Percentiles rank a stretch among this genome's conserved stretches.
phyloP scores from a whole-genome alignment of 1,139 yeast species.

The Kodamaea sp. region DNA sequence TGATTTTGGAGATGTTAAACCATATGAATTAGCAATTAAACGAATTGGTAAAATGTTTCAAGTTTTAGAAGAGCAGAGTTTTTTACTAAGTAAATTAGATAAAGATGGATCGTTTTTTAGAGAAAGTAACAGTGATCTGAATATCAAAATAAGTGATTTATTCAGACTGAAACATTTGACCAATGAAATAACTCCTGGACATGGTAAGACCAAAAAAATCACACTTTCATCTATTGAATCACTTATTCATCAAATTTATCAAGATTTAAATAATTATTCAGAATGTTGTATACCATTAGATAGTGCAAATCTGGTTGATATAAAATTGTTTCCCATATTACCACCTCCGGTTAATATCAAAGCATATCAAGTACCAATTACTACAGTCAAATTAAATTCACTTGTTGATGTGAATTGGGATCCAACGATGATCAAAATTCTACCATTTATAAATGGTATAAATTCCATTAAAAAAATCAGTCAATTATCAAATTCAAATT shows the following conservation, averaged over 20 bases:
- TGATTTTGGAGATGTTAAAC: slow-evolving; percentile 67
- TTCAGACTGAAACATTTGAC: slow-evolving; percentile 8
- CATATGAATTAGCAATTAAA: slow-evolving; percentile 81
- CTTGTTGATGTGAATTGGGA: slow-evolving; percentile 94
- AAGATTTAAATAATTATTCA: slow-evolving; percentile 89
- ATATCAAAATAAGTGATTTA: slow-evolving; percentile 9
- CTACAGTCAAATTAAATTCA: slow-evolving; percentile 67
- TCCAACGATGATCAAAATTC: slow-evolving; percentile 86
- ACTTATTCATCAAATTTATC: slow-evolving; percentile 81
- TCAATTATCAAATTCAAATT: slow-evolving; percentile 77
- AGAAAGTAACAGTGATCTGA: slow-evolving; percentile 7
- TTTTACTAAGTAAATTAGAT: slow-evolving; percentile 58
- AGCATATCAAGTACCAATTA: slow-evolving; percentile 82
- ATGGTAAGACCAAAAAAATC: slow-evolving; percentile 38
- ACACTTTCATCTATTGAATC: slow-evolving; percentile 66
- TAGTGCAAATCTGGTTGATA: slow-evolving; percentile 84
- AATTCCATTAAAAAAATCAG: slow-evolving; percentile 79
- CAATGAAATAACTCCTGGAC: slow-evolving; percentile 35
- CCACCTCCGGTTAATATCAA: slow-evolving; percentile 79
- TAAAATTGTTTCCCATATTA: slow-evolving; percentile 80
- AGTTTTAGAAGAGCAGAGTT: slow-evolving; percentile 87
- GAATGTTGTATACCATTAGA: slow-evolving; percentile 95
- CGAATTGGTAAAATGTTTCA: slow-evolving; percentile 86
- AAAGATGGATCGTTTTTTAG: slow-evolving; percentile 37
- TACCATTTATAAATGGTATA: slow-evolving; percentile 84